A percentile compares a stretch with the other conserved stretches of the same genome.
These are phyloP conservation scores for Fagopyrum esculentum DNA, from an alignment of 148 eudicot species.

Conservation along the genomic window DNA sequence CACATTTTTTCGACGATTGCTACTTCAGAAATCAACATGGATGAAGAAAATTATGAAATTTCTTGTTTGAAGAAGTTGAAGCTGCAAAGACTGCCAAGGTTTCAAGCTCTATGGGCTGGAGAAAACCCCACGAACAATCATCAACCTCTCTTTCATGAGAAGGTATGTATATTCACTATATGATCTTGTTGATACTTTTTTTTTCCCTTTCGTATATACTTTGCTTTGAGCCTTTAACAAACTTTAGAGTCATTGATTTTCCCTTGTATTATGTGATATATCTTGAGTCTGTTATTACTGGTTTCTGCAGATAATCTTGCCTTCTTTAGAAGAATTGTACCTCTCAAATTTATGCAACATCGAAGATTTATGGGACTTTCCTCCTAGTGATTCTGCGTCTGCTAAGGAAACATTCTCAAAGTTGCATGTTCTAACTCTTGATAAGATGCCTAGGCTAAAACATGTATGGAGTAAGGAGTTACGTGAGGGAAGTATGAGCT, in stretches of 20 bases:
- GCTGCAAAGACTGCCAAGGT: neutral
- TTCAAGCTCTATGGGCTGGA: neutral
- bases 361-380: neutral
- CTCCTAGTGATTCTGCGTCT: slow-evolving; percentile 1
- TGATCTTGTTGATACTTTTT: neutral
- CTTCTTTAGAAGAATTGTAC: neutral
- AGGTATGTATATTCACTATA: neutral
- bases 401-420: slow-evolving; percentile 2
- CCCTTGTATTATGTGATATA: neutral
- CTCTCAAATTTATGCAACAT: neutral
- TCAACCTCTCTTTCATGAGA: slow-evolving; percentile 5
- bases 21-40: neutral
- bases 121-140: neutral
- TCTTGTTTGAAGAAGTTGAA: slow-evolving; percentile 1
- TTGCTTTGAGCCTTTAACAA: neutral
- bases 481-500: slow-evolving; percentile 1
- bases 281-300: neutral
- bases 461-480: slow-evolving; percentile 1
- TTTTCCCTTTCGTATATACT: neutral
- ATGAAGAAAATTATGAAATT: neutral
- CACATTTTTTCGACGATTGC: neutral
- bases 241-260: neutral
- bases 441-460: slow-evolving; percentile 6
- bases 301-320: neutral
- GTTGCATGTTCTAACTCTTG: neutral